phyloP scores from a whole-genome alignment of 2,329 filamentous ascomycete species.

The Cladosporium oxysporum region DNA sequence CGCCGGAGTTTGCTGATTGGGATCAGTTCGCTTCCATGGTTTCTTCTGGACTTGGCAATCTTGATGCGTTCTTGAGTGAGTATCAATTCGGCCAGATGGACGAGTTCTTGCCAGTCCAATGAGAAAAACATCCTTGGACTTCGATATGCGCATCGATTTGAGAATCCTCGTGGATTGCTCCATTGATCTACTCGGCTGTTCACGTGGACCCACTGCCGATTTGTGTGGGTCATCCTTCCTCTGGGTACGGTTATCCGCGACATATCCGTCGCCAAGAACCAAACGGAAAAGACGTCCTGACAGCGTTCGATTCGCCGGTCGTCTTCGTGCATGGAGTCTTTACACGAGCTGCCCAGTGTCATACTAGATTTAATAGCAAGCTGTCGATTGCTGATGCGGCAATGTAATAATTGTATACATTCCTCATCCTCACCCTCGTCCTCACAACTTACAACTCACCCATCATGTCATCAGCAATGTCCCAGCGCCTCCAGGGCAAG shows the following conservation, averaged over 20 bases:
- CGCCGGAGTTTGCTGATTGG: background rate
- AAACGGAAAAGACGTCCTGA: background rate
- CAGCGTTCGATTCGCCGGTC: background rate
- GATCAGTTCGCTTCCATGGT: background rate
- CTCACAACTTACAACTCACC: background rate
- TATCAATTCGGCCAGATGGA: background rate
- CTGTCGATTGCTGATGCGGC: background rate
- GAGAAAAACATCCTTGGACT: background rate
- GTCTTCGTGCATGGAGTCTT: background rate
- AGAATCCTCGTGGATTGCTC: background rate
- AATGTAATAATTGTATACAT: background rate
- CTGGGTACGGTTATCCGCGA: background rate
- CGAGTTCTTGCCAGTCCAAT: background rate
- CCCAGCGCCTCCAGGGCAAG: conserved; percentile 78
- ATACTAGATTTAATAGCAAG: background rate
- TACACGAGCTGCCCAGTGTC: background rate
- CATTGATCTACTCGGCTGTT: background rate
- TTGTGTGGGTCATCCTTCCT: background rate
- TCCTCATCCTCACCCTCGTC: background rate
- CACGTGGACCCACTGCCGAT: background rate
- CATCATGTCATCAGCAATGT: background rate
- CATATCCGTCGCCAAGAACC: background rate
- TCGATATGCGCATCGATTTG: background rate
- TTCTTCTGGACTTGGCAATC: background rate
- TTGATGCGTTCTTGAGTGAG: background rate